phyloP scores from a whole-genome alignment of 306 rosid genomes.

The Erythrophleum fordii region DNA sequence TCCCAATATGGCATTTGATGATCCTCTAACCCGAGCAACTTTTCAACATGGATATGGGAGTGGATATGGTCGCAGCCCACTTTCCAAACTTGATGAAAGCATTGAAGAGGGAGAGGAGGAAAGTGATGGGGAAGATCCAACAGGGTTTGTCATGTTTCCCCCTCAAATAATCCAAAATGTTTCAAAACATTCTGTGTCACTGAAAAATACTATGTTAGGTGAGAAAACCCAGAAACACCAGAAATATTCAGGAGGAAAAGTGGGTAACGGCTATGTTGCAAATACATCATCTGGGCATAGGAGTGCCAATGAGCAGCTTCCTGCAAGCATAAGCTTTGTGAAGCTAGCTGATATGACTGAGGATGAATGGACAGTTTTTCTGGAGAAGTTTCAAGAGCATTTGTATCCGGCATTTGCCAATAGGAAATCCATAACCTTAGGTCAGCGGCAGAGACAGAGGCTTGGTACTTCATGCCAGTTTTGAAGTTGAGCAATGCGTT shows the following conservation, averaged over 20 bases:
- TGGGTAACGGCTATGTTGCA: constrained; percentile 52
- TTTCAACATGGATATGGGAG: constrained; percentile 55
- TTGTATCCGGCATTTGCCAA: constrained; percentile 79
- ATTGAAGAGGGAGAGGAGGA: constrained; percentile 76
- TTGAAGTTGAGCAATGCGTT: constrained; percentile 63
- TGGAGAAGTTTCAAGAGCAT: constrained; percentile 80
- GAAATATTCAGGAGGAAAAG: constrained; percentile 52
- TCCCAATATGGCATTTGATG: constrained; percentile 47
- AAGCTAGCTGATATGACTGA: constrained; percentile 82
- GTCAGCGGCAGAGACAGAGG: constrained; percentile 96
- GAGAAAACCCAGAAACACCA: constrained; percentile 65
- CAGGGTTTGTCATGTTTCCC: constrained; percentile 33
- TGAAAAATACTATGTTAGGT: constrained; percentile 59
- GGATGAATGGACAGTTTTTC: constrained; percentile 78
- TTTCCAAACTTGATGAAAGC: constrained; percentile 85
- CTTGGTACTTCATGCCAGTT: constrained; percentile 99
- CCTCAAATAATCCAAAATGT: constrained; percentile 45
- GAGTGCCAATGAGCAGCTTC: constrained; percentile 95
- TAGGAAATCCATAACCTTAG: constrained; percentile 70
- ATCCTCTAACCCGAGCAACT: constrained; percentile 46
- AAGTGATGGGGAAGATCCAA: constrained; percentile 58
- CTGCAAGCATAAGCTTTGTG: constrained; percentile 82
- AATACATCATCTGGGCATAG: constrained; percentile 79
- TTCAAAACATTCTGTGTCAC: constrained; percentile 70
- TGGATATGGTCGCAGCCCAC: constrained; percentile 57